Evolutionary conservation across 176 grass and related monocot genomes (phyloP).

Genomic region (Coix lacrymajobi): DNA sequence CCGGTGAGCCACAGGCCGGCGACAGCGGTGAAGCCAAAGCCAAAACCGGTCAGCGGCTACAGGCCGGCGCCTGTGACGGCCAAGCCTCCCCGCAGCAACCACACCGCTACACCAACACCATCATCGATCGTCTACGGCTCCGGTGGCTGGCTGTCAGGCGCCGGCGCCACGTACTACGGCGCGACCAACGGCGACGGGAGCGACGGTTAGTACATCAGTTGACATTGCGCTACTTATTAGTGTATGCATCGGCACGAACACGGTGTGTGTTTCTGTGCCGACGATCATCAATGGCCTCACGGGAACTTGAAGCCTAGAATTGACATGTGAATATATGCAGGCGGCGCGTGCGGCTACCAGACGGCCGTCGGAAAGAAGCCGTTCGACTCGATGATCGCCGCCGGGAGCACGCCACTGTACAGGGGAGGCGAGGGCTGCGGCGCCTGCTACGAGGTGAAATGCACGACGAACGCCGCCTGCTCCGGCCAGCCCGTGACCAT

Average conservation of each 20-base stretch:
- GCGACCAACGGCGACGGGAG: conserved; percentile 68
- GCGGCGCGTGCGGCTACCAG: conserved; percentile 65
- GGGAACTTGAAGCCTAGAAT: neutral
- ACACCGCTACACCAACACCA: neutral
- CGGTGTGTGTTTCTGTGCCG: no score
- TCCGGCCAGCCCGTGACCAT: conserved; percentile 63
- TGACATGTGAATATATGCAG: neutral
- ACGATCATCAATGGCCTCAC: neutral
- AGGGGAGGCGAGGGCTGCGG: conserved; percentile 72
- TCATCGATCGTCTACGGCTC: neutral
- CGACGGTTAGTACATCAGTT: conserved; percentile 39
- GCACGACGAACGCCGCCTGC: conserved; percentile 40
- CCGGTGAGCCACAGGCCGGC: neutral
- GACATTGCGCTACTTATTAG: neutral
- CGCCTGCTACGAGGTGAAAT: conserved; percentile 81
- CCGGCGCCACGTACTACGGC: conserved; percentile 81
- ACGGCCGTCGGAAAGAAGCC: conserved; percentile 51
- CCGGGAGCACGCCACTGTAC: conserved; percentile 61
- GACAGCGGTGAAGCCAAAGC: neutral
- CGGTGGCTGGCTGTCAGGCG: conserved; percentile 40
- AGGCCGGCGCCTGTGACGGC: neutral
- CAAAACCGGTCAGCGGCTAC: neutral
- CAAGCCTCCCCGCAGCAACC: neutral
- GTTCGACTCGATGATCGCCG: conserved; percentile 61
- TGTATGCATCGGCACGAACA: no score